A percentile compares a stretch with the other conserved stretches of the same genome.
Conservation (phyloP, 2,329 filamentous ascomycete species). For the Paecilomyces fulvus region DNA sequence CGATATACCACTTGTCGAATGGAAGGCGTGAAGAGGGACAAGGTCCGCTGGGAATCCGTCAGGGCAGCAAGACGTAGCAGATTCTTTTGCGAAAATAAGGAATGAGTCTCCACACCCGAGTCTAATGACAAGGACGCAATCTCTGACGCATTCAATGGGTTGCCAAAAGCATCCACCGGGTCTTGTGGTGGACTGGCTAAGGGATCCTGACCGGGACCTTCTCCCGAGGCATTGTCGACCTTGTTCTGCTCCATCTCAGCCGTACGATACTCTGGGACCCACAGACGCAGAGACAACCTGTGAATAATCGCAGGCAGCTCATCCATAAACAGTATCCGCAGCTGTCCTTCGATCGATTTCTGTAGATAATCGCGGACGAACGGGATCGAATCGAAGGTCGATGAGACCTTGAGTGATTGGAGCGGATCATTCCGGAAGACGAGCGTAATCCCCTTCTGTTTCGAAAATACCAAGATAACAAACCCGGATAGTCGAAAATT, state of each 20-base stretch:
- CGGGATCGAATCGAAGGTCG: conserved; percentile 96
- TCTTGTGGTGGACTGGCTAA: conserved; percentile 72
- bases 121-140: conserved; percentile 73
- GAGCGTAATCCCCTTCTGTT: conserved; percentile 90
- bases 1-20: conserved; percentile 85
- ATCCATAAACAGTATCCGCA: conserved; percentile 94
- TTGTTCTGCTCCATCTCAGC: conserved; percentile 52
- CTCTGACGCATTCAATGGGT: conserved; percentile 64
- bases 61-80: conserved; percentile 72
- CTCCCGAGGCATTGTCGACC: conserved; percentile 42
- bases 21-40: conserved; percentile 86
- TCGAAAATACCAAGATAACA: conserved; percentile 95
- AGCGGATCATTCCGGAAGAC: conserved; percentile 98
- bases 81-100: conserved; percentile 93
- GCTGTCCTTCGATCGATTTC: conserved; percentile 86
- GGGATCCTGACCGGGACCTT: conserved; percentile 66
- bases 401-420: conserved; percentile 95
- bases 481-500: conserved; percentile 95
- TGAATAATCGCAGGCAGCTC: conserved; percentile 96
- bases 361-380: conserved; percentile 97
- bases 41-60: conserved; percentile 78
- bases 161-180: conserved; percentile 71
- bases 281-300: conserved; percentile 75
- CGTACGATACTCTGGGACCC: conserved; percentile 76
- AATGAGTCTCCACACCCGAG: conserved; percentile 70